These are phyloP conservation scores for Umbelopsis sp. DNA, from an alignment of 192 early-diverging fungal species.

Conservation along the genomic window DNA sequence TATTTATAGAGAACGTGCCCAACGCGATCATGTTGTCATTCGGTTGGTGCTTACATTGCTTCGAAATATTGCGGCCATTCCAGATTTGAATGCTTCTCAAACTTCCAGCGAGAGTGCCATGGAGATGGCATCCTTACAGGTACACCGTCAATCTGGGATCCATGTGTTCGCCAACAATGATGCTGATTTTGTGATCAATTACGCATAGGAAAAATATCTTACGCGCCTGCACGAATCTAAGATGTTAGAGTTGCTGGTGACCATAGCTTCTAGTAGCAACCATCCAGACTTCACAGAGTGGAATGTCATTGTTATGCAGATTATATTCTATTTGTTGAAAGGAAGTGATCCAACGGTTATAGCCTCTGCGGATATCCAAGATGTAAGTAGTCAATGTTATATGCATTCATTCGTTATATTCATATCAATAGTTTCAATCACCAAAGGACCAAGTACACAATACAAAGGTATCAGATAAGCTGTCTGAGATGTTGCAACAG, in stretches of 20 bases:
- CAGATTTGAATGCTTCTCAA: constrained; percentile 64
- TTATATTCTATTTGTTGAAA: constrained; percentile 61
- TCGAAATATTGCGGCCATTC: constrained; percentile 81
- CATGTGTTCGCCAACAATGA: neutral
- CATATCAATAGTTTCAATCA: neutral
- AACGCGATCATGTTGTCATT: constrained; percentile 60
- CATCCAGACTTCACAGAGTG: constrained; percentile 62
- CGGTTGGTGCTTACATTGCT: constrained; percentile 74
- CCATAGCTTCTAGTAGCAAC: constrained; percentile 65
- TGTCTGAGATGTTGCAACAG: constrained; percentile 16
- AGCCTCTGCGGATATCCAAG: neutral
- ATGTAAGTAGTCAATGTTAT: constrained; percentile 25
- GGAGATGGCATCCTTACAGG: constrained; percentile 66
- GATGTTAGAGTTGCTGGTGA: constrained; percentile 68
- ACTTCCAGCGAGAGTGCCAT: constrained; percentile 56
- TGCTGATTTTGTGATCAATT: neutral
- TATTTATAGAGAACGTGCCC: constrained; percentile 52
- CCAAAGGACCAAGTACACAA: constrained; percentile 26
- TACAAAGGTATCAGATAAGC: constrained; percentile 30
- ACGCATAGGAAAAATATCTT: constrained; percentile 26
- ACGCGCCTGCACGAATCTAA: constrained; percentile 55
- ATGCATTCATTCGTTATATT: neutral
- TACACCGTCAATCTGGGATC: constrained; percentile 21
- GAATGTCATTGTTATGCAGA: constrained; percentile 65
- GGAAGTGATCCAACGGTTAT: constrained; percentile 48